Evolutionary conservation across 305 asterid genomes (phyloP).

Genomic region (Solanum aculeatissimum): DNA sequence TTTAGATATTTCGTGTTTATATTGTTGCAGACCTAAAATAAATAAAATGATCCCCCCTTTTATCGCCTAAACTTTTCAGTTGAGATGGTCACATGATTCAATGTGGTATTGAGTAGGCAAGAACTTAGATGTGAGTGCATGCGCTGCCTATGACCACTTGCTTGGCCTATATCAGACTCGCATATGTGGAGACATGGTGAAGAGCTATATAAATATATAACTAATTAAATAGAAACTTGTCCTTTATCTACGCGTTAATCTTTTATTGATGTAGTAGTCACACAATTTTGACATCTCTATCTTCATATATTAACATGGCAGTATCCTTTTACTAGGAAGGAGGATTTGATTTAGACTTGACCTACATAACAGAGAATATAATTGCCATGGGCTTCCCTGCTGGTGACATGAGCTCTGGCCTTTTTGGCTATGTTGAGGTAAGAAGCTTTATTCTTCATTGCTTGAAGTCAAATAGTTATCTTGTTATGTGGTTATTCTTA

Average conservation of each 20-base stretch:
- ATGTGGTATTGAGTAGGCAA: not conserved
- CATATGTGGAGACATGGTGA: not conserved
- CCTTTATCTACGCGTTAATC: not conserved
- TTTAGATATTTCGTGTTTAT: not conserved
- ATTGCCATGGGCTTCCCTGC: conserved; percentile 99
- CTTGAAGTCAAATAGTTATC: not conserved
- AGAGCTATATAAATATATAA: not conserved
- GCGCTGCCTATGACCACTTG: not conserved
- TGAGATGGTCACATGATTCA: not conserved
- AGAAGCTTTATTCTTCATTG: not conserved
- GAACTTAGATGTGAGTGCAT: not conserved
- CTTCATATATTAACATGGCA: not conserved
- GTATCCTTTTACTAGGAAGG: conserved; percentile 55
- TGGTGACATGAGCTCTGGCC: conserved; percentile 98
- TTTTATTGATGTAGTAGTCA: not conserved
- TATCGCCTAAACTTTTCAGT: not conserved
- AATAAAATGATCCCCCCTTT: not conserved
- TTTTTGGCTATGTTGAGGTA: conserved; percentile 96
- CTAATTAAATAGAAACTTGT: not conserved
- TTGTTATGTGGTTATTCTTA: conserved; percentile 5
- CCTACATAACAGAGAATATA: conserved; percentile 96
- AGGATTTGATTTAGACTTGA: conserved; percentile 97
- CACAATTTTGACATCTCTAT: not conserved
- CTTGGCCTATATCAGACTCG: not conserved
- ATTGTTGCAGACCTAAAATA: not conserved